Evolutionary conservation across 164 flowering plant species (phyloP).

Genomic region (Magnolia changhungtana): DNA sequence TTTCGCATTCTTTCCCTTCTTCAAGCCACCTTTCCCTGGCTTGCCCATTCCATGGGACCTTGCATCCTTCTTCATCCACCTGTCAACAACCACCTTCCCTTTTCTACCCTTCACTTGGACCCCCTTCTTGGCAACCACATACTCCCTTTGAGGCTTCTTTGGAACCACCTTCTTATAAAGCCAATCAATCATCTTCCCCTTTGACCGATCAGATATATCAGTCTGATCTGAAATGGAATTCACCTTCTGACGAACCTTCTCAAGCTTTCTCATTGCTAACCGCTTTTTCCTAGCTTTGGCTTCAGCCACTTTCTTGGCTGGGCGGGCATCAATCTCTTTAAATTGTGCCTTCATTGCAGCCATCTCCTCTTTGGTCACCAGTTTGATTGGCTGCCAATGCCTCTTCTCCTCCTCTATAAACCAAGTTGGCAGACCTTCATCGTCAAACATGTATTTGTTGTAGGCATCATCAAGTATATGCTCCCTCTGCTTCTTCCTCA

Average conservation of each 20-base stretch:
- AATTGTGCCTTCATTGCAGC: conserved; percentile 83
- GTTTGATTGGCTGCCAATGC: conserved; percentile 60
- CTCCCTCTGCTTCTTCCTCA: conserved; percentile 81
- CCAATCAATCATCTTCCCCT: conserved; percentile 66
- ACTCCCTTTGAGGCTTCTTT: conserved; percentile 71
- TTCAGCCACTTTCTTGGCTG: conserved; percentile 87
- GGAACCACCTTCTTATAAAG: conserved; percentile 77
- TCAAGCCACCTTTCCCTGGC: conserved; percentile 40
- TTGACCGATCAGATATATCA: conserved; percentile 73
- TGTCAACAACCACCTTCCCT: conserved; percentile 82
- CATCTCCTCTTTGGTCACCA: conserved; percentile 81
- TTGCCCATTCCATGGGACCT: conserved; percentile 49
- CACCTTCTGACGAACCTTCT: conserved; percentile 77
- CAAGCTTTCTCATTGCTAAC: conserved; percentile 60
- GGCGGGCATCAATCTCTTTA: conserved; percentile 84
- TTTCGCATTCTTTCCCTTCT: conserved; percentile 48
- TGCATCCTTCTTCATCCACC: conserved; percentile 83
- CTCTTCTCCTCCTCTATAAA: conserved; percentile 82
- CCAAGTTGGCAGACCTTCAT: conserved; percentile 77
- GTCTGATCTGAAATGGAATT: conserved; percentile 74
- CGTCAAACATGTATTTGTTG: conserved; percentile 76
- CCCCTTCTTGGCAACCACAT: conserved; percentile 91
- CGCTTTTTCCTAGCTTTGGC: conserved; percentile 88
- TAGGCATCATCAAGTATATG: conserved; percentile 80
- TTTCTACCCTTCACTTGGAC: conserved; percentile 85